Base-by-base conservation (phyloP, 2,329 filamentous ascomycete species). In the Metarhizium anisopliae region DNA sequence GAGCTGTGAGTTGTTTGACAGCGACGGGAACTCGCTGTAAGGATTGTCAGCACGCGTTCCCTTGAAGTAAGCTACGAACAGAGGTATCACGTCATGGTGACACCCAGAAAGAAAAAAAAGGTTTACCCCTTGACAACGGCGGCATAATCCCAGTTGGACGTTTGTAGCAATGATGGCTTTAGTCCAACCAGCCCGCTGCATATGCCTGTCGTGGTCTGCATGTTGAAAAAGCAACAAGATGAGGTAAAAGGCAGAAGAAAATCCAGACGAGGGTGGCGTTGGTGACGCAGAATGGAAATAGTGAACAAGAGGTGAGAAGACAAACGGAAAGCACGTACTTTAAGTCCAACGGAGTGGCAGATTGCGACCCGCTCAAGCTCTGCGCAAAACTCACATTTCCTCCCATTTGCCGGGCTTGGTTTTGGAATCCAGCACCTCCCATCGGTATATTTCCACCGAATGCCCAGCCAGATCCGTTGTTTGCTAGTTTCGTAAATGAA, bases 341-440 rank as follows among this genome's bases (percentile, higher is more conserved):
- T 56, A 82, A 73, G 67, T 87, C 84, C 58, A 86, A 70, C 47
- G 82, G 78, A 59, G 83, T 82, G 62, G 79, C 74, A 62, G 81
- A 78, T 69, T 85, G 82, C 56, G 83, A 84, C 59, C 81, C 81
- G 64, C 78, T 79, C 64, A 86, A 72, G 66, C 82, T 86, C 67
- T 86, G 83, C 51, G 83, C 83, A 70, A 86, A 86, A 69, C 83
- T 86, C 57, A 83, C 73, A 68, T 79, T 83, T 63, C 81, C 75
- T 59, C 78, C 76, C 64, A 82, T 70, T 72, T 83, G 77, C 65
- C 80, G 75, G 55, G 74, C 69, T 52, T 76, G 73, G 60, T 76
- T 82, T 64, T 77, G 80, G 56, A 83, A 73, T 47, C 74, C 74
- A 64, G 76, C 76, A 63, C 73, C 72, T 56, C 81, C 78, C 79